Percentiles rank a stretch among this genome's conserved stretches.
Evolutionary conservation across 2,329 filamentous ascomycete species (phyloP).

Genomic region (Verticillium longisporum): DNA sequence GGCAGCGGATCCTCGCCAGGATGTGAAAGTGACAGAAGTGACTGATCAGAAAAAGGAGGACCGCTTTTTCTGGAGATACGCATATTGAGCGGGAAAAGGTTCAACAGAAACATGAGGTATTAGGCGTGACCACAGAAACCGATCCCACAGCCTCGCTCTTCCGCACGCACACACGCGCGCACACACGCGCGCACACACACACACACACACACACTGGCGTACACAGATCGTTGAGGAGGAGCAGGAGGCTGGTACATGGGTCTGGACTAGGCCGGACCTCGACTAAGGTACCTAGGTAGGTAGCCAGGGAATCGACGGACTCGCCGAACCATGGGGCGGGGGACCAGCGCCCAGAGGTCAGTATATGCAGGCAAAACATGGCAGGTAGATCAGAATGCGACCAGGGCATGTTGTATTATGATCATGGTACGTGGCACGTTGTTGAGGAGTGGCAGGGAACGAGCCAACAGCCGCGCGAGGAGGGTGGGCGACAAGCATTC

Average conservation of each 20-base stretch:
- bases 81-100: background rate
- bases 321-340: background rate
- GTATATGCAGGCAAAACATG: background rate
- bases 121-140: background rate
- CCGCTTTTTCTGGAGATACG: background rate
- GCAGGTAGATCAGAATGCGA: too few species aligned
- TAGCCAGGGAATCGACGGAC: background rate
- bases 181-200: too few species aligned
- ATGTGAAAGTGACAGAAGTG: background rate
- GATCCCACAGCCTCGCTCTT: too few species aligned
- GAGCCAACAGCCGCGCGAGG: background rate
- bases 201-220: too few species aligned
- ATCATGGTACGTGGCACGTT: background rate
- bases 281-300: background rate
- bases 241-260: background rate
- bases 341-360: background rate
- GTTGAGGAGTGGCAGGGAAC: background rate
- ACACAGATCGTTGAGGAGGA: background rate
- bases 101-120: background rate
- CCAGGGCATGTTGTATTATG: background rate
- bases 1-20: background rate
- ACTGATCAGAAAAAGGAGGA: background rate
- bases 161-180: too few species aligned
- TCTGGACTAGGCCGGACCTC: background rate
- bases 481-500: background rate